Conservation (phyloP, 1,284 basidiomycete species). For the Heterobasidion irregulare region DNA sequence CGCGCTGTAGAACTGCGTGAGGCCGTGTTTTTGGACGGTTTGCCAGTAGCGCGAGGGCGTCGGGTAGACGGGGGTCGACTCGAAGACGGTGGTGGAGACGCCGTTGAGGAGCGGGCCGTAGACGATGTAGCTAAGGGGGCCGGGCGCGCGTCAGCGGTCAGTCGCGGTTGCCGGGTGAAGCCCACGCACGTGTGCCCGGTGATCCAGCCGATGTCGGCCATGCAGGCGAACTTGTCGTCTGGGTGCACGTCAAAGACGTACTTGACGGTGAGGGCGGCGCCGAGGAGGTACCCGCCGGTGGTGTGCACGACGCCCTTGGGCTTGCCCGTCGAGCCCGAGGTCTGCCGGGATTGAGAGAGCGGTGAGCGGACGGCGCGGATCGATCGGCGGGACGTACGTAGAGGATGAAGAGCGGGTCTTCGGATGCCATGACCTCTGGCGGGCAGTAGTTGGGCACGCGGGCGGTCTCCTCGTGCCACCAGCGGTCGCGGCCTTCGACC, state of each 20-base stretch:
- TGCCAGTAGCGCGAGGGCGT: conserved; percentile 97
- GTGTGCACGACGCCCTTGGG: conserved; percentile 97
- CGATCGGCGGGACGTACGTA: conserved; percentile 56
- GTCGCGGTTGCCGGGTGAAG: not conserved
- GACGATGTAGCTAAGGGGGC: conserved; percentile 71
- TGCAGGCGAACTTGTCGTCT: conserved; percentile 90
- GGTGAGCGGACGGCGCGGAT: conserved; percentile 2
- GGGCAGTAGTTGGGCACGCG: conserved; percentile 89
- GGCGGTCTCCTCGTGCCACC: conserved; percentile 92
- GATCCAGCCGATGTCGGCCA: conserved; percentile 99
- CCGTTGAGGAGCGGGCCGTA: conserved; percentile 94
- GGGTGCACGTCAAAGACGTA: conserved; percentile 96
- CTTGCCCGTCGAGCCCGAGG: conserved; percentile 92
- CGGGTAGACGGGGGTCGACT: conserved; percentile 96
- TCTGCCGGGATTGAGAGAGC: conserved; percentile 33
- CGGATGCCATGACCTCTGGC: conserved; percentile 78
- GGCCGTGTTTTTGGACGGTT: conserved; percentile 85
- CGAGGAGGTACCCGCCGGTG: conserved; percentile 89
- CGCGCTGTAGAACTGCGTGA: conserved; percentile 93
- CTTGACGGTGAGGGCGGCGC: conserved; percentile 89
- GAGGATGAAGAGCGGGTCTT: conserved; percentile 97
- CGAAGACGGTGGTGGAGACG: conserved; percentile 90
- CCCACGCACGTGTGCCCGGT: conserved; percentile 82
- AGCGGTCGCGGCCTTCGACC: conserved; percentile 82
- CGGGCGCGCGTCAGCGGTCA: not conserved